Percentiles rank a stretch among this genome's conserved stretches.
phyloP scores from a whole-genome alignment of 1,284 basidiomycete genomes.

The Ceratobasidium sp. region DNA sequence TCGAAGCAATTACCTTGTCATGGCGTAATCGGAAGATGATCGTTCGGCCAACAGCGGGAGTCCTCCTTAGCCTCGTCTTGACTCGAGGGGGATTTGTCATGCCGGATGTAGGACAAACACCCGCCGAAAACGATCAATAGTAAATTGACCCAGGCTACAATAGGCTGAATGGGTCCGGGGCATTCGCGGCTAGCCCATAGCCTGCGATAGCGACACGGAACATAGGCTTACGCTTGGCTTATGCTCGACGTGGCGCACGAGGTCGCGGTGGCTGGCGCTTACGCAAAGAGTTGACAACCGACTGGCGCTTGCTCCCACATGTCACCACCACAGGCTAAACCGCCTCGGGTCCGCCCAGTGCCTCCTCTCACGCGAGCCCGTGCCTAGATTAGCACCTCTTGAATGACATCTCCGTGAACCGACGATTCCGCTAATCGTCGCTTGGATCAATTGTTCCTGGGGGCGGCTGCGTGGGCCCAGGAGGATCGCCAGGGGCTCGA shows the following conservation, averaged over 20 bases:
- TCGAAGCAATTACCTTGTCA: too few relatives aligned
- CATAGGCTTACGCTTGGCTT: neutral
- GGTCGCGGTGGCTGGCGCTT: neutral
- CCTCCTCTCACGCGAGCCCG: neutral
- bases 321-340: neutral
- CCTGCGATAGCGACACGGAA: neutral
- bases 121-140: too few relatives aligned
- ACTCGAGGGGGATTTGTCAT: too few relatives aligned
- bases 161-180: too few relatives aligned
- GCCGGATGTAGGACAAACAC: too few relatives aligned
- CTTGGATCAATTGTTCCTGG: slow-evolving; percentile 20
- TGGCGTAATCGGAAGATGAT: too few relatives aligned
- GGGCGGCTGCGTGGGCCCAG: neutral
- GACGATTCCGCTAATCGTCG: neutral
- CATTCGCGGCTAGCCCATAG: neutral
- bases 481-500: slow-evolving; percentile 12
- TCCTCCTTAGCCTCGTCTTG: too few relatives aligned
- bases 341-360: neutral
- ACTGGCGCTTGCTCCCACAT: neutral
- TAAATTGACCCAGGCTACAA: too few relatives aligned
- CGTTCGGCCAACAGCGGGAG: too few relatives aligned
- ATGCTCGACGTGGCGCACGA: neutral
- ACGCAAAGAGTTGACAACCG: neutral
- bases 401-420: neutral
- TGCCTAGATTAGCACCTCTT: neutral